phyloP scores from a whole-genome alignment of 1,284 basidiomycete species.

The Pseudozyma pruni region DNA sequence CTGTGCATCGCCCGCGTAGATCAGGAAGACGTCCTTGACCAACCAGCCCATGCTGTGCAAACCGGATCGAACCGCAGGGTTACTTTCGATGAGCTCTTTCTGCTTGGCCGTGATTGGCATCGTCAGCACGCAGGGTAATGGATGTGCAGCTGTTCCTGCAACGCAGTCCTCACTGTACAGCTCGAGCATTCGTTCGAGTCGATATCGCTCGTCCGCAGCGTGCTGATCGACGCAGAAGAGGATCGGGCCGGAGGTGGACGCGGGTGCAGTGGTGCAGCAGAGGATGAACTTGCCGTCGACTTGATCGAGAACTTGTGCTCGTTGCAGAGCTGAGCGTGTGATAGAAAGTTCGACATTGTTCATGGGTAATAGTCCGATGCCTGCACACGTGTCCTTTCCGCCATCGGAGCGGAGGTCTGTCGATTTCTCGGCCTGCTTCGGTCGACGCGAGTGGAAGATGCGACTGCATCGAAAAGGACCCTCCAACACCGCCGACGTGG shows the following conservation, averaged over 20 bases:
- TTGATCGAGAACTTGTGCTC: conserved; percentile 74
- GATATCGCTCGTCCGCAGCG: conserved; percentile 87
- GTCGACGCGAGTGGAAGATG: conserved; percentile 25
- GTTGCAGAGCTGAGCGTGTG: conserved; percentile 12
- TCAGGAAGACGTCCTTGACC: conserved; percentile 6
- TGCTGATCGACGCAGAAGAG: conserved; percentile 91
- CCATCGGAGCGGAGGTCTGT: no score
- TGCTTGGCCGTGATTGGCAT: conserved; percentile 19
- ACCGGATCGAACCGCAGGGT: neutral
- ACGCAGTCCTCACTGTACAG: conserved; percentile 72
- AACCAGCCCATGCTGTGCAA: conserved; percentile 23
- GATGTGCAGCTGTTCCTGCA: conserved; percentile 1
- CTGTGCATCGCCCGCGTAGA: conserved; percentile 33
- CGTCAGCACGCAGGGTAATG: conserved; percentile 3
- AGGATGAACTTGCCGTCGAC: conserved; percentile 89
- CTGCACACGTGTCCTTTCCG: no score
- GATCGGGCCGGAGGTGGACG: conserved; percentile 41
- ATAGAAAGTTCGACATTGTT: conserved; percentile 13
- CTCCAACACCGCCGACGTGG: neutral
- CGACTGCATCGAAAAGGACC: conserved; percentile 13
- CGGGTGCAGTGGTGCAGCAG: conserved; percentile 70
- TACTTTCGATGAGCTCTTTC: conserved; percentile 5
- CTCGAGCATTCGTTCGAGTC: conserved; percentile 83
- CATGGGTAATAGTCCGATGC: no score
- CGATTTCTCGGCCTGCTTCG: neutral